phyloP scores from a whole-genome alignment of 2,329 filamentous ascomycete genomes.

The Waltergamsia citrina region DNA sequence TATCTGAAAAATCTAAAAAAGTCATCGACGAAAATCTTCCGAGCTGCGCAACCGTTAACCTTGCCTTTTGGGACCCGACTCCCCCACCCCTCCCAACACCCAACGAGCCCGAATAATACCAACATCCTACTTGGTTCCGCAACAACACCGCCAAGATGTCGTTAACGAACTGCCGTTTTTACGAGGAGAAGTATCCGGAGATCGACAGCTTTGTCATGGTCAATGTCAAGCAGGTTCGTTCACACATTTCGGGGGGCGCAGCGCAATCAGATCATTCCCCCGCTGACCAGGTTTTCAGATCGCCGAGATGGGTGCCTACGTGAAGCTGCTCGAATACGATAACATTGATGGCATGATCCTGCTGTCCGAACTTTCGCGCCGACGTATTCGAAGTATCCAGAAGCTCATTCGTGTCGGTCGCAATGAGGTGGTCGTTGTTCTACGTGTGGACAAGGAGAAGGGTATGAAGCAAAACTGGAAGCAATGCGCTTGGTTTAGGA shows the following conservation, averaged over 20 bases:
- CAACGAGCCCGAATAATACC: background rate
- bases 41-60: background rate
- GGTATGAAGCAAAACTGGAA: slow-evolving; percentile 35
- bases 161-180: slow-evolving; percentile 93
- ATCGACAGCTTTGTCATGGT: slow-evolving; percentile 99
- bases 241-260: background rate
- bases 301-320: slow-evolving; percentile 99
- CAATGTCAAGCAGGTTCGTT: slow-evolving; percentile 87
- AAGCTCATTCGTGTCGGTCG: slow-evolving; percentile 97
- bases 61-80: background rate
- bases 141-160: slow-evolving; percentile 62
- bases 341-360: slow-evolving; percentile 99
- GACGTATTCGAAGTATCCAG: slow-evolving; percentile 97
- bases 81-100: slow-evolving; percentile 1
- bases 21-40: slow-evolving; percentile 2
- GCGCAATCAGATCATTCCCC: background rate
- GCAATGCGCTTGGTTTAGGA: background rate
- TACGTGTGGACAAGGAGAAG: slow-evolving; percentile 99
- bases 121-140: background rate
- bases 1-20: background rate
- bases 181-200: slow-evolving; percentile 90
- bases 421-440: slow-evolving; percentile 96
- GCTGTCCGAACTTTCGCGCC: slow-evolving; percentile 90
- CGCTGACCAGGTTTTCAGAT: slow-evolving; percentile 48
- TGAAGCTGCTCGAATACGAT: slow-evolving; percentile 98